Conservation (phyloP, 1,139 yeast species). For the Zygoascus sp. region DNA sequence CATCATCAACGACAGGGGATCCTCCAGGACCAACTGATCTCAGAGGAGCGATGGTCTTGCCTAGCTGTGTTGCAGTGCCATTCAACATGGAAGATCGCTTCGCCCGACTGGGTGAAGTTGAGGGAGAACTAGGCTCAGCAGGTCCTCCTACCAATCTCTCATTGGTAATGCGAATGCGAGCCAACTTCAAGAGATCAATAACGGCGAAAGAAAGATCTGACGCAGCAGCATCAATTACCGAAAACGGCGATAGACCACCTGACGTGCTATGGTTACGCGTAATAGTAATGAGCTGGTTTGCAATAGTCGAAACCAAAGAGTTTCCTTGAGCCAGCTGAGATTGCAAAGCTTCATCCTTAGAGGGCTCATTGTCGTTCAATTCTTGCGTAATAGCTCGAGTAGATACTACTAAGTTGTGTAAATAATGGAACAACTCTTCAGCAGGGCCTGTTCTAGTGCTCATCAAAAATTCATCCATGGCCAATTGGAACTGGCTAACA, state of each 20-base stretch:
- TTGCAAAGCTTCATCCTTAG: constrained; percentile 20
- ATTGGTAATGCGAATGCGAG: constrained; percentile 41
- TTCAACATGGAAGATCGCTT: not conserved
- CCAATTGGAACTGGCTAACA: constrained; percentile 31
- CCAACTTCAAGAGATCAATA: constrained; percentile 60
- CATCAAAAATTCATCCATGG: constrained; percentile 33
- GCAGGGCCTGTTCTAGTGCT: constrained; percentile 27
- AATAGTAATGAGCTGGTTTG: constrained; percentile 72
- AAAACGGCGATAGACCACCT: constrained; percentile 59
- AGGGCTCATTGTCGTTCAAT: constrained; percentile 37
- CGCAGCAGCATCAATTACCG: constrained; percentile 72
- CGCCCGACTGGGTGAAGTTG: not conserved
- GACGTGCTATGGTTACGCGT: constrained; percentile 72
- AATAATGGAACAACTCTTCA: constrained; percentile 27
- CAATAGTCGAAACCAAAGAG: constrained; percentile 56
- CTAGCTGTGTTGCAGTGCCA: not conserved
- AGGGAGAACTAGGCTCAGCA: not conserved
- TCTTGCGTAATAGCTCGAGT: constrained; percentile 36
- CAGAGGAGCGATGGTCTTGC: not conserved
- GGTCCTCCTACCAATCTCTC: not conserved
- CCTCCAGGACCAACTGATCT: not conserved
- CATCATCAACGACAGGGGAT: not conserved
- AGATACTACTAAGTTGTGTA: constrained; percentile 36
- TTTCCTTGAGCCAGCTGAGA: constrained; percentile 30
- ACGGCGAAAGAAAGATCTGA: constrained; percentile 71